phyloP scores from a whole-genome alignment of 345 rosid species.

The Acer saccharum region DNA sequence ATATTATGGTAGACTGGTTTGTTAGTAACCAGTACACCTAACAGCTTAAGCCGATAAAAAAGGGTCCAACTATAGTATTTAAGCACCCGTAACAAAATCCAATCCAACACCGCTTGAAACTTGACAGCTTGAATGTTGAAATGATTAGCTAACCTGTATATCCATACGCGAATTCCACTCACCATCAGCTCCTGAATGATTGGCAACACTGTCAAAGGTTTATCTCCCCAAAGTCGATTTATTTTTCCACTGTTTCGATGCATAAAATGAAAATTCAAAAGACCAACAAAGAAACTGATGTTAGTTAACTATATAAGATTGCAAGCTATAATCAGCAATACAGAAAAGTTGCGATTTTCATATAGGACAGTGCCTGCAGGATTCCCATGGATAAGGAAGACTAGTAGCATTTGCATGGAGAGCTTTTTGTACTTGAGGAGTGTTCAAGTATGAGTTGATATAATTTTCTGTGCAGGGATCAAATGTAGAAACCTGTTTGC shows the following conservation, averaged over 20 bases:
- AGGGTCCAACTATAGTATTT: too few species aligned
- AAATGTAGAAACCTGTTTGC: slow-evolving; percentile 14
- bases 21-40: too few species aligned
- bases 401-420: slow-evolving; percentile 25
- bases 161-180: slow-evolving; percentile 17
- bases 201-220: slow-evolving; percentile 21
- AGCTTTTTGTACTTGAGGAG: slow-evolving; percentile 26
- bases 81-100: neutral
- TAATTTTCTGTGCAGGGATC: slow-evolving; percentile 25
- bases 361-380: slow-evolving; percentile 15
- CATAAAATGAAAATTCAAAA: neutral
- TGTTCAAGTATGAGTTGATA: slow-evolving; percentile 20
- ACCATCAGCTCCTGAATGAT: slow-evolving; percentile 29
- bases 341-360: neutral
- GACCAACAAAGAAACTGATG: neutral
- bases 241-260: slow-evolving; percentile 21
- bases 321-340: neutral
- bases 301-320: neutral
- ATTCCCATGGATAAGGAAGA: slow-evolving; percentile 30
- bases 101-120: neutral
- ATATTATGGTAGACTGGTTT: neutral
- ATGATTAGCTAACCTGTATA: slow-evolving; percentile 24
- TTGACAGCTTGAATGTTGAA: neutral
- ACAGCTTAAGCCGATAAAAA: too few species aligned
- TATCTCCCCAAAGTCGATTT: slow-evolving; percentile 24